These are phyloP conservation scores for Psidium friedrichsthalianum DNA, from an alignment of 345 rosid genomes.

Conservation along the genomic window DNA sequence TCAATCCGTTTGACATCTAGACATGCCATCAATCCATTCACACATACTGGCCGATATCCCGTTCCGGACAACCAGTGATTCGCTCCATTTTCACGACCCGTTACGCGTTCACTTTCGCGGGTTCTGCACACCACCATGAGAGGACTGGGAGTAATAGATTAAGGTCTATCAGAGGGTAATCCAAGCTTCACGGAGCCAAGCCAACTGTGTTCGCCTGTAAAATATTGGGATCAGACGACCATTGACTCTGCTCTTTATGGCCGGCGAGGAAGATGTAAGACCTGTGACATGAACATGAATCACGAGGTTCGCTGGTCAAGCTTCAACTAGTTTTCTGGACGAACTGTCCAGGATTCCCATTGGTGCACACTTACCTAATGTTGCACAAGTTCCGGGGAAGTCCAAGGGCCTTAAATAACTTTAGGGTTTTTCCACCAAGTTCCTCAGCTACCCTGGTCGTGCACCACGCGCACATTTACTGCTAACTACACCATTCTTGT, in stretches of 20 bases:
- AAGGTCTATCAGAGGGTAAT: neutral
- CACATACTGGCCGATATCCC: neutral
- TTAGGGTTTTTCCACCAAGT: neutral
- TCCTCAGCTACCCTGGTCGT: neutral
- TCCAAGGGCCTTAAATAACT: neutral
- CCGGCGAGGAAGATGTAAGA: neutral
- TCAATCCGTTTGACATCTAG: no score
- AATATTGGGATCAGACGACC: neutral
- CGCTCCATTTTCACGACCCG: neutral
- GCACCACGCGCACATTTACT: neutral
- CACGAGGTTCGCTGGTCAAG: neutral
- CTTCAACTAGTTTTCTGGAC: neutral
- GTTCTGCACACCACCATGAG: neutral
- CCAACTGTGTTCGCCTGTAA: neutral
- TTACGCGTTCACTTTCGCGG: neutral
- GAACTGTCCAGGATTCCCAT: neutral
- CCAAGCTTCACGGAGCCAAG: neutral
- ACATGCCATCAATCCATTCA: no score
- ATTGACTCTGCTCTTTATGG: neutral
- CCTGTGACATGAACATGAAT: neutral
- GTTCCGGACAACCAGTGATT: neutral
- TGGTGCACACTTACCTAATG: neutral
- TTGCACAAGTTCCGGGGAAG: neutral
- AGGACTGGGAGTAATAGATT: neutral
- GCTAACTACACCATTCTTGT: neutral